Percentiles rank a stretch among this genome's conserved stretches.
Conservation (phyloP, 768 basidiomycete species). For the Amylocystis lapponica region DNA sequence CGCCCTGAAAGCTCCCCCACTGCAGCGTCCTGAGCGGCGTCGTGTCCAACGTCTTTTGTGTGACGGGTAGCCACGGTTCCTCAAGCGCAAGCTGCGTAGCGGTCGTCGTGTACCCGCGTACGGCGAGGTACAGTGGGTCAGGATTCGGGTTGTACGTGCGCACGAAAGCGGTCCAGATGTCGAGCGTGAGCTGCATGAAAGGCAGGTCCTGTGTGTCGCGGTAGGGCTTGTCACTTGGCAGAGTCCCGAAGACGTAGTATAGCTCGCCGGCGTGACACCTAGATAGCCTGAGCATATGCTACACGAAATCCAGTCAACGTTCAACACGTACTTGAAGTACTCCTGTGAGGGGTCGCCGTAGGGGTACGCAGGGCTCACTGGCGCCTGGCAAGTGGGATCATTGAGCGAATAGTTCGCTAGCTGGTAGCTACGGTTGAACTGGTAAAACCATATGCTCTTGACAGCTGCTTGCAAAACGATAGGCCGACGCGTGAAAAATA, state of each 20-base stretch:
- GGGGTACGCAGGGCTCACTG: conserved; percentile 35
- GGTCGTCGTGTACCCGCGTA: conserved; percentile 36
- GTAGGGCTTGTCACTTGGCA: conserved; percentile 35
- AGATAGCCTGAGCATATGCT: not conserved
- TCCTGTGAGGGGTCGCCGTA: conserved; percentile 41
- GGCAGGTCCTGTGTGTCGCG: conserved; percentile 42
- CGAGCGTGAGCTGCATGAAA: conserved; percentile 37
- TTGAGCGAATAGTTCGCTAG: conserved; percentile 38
- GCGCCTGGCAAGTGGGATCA: conserved; percentile 38
- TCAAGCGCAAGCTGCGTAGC: conserved; percentile 22
- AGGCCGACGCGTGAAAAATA: too few species aligned
- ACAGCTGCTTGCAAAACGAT: too few species aligned
- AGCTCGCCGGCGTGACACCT: conserved; percentile 30
- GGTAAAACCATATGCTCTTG: conserved; percentile 38
- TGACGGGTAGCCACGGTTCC: conserved; percentile 32
- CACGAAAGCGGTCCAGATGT: conserved; percentile 43
- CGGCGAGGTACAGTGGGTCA: conserved; percentile 32
- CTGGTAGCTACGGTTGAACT: conserved; percentile 41
- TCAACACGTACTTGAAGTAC: conserved; percentile 35
- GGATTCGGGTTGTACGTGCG: conserved; percentile 45
- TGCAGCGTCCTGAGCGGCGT: conserved; percentile 31
- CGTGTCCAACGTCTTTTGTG: conserved; percentile 15
- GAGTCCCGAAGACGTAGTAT: conserved; percentile 27
- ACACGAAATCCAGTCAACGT: not conserved
- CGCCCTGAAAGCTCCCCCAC: conserved; percentile 26